phyloP scores from a whole-genome alignment of 345 rosid species.

The Dimocarpus longan region DNA sequence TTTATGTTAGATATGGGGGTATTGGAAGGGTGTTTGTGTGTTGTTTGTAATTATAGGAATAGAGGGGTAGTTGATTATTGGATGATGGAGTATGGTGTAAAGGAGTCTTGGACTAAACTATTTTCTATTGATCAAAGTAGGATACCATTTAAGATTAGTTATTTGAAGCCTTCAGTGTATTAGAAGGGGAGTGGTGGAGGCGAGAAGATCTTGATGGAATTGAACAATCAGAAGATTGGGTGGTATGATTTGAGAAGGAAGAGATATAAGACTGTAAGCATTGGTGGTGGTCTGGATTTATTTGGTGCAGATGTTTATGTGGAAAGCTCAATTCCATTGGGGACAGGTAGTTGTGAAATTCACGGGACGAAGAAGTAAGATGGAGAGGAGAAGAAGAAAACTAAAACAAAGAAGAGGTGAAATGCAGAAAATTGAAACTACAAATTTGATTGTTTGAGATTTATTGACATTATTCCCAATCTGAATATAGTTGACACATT shows the following conservation, averaged over 20 bases:
- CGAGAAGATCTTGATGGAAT: conserved; percentile 46
- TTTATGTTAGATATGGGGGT: conserved; percentile 19
- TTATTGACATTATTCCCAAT: not conserved
- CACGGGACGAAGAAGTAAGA: not conserved
- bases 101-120: conserved; percentile 22
- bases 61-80: conserved; percentile 19
- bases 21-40: conserved; percentile 16
- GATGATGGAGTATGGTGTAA: conserved; percentile 27
- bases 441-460: not conserved
- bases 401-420: conserved; percentile 22
- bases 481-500: not conserved
- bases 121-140: conserved; percentile 22
- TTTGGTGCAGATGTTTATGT: conserved; percentile 18
- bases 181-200: conserved; percentile 23
- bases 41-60: conserved; percentile 11
- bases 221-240: conserved; percentile 42
- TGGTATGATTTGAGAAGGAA: conserved; percentile 50
- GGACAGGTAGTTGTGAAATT: not conserved
- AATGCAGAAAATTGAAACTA: not conserved
- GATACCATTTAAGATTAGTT: conserved; percentile 26
- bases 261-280: conserved; percentile 31
- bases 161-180: conserved; percentile 50
- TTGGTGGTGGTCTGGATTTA: conserved; percentile 23
- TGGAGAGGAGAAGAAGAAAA: conserved; percentile 11
- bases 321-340: conserved; percentile 13